Evolutionary conservation across 1,284 basidiomycete genomes (phyloP).

Genomic region (Athelia psychrophila): DNA sequence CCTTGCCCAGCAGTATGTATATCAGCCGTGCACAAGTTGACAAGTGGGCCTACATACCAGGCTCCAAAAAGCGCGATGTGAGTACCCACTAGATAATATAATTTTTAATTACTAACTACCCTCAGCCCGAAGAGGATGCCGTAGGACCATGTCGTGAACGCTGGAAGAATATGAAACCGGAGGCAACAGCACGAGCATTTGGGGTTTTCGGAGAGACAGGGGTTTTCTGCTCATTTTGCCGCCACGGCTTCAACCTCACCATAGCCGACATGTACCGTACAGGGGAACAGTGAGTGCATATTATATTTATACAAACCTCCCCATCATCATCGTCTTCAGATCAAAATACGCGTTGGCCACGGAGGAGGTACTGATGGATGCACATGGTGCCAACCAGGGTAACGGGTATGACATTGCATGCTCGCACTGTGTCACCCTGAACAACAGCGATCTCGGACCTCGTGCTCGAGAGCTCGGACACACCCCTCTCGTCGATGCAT

Average conservation of each 20-base stretch:
- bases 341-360: slow-evolving; percentile 8
- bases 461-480: slow-evolving; percentile 2
- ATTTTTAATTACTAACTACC: neutral
- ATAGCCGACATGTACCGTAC: slow-evolving; percentile 18
- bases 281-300: slow-evolving; percentile 15
- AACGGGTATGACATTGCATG: slow-evolving; percentile 14
- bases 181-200: slow-evolving; percentile 12
- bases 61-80: neutral
- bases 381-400: neutral
- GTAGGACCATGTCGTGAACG: slow-evolving; percentile 6
- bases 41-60: slow-evolving; percentile 1
- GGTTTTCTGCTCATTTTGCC: slow-evolving; percentile 13
- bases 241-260: slow-evolving; percentile 15
- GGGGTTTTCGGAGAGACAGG: slow-evolving; percentile 18
- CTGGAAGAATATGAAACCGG: slow-evolving; percentile 16
- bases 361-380: neutral
- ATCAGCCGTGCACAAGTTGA: slow-evolving; percentile 8
- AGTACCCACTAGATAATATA: neutral
- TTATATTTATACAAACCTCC: neutral
- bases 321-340: neutral
- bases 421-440: slow-evolving; percentile 10
- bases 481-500: slow-evolving; percentile 4
- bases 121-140: slow-evolving; percentile 5
- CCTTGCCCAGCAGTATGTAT: slow-evolving; percentile 5
- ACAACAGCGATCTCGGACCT: slow-evolving; percentile 8